Base-by-base conservation (phyloP, 495 filamentous ascomycete genomes). In the Aspergillus conjunctus region DNA sequence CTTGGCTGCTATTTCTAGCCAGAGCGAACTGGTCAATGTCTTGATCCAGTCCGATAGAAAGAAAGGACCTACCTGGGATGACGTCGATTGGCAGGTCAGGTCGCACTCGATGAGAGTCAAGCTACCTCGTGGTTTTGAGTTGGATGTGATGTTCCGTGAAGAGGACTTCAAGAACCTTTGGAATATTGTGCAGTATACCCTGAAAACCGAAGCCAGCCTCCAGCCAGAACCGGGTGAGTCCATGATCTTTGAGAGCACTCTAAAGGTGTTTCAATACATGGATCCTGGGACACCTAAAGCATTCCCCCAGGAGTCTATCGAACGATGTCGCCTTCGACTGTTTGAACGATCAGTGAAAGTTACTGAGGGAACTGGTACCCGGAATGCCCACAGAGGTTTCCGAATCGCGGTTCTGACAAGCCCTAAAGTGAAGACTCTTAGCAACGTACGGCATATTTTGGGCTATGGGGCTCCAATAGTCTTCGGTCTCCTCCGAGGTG, bases 151-250 rank as follows among this genome's bases (percentile, higher is more conserved):
- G 56, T 90, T 89, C 73, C 77, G 77, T 12, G 89, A 92, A 66
- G 78, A 82, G 10, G 89, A 92, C 64, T 93, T 88, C 76, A 85
- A 85, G 59, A 85, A 80, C 21, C 69, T 96, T 14, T 91, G 88
- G 85, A 87, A 86, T 60, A 90, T 94, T 66, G 88, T 88, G 59
- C 90, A 94, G 53, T 91, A 93, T 62, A 89, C 88, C 21, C 82
- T 81, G 33, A 89, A 88, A 64, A 84, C 92, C 0, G 87, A 91
- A 63, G 77, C 79, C 12, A 88, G 79, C 56, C 77, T 93, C n/a
- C 83, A 85, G 14, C 83, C 83, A 0, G 78, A 84, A 21, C 73
- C 80, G 22, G 85, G 88, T 22, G 92, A 96, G 71, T 78, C 75
- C 8, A 57, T 87, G 39, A 78, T 88, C 1, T 89, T 86, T 69